Conservation (phyloP, 2,329 filamentous ascomycete genomes). For the Ceratocystis alfenasii region DNA sequence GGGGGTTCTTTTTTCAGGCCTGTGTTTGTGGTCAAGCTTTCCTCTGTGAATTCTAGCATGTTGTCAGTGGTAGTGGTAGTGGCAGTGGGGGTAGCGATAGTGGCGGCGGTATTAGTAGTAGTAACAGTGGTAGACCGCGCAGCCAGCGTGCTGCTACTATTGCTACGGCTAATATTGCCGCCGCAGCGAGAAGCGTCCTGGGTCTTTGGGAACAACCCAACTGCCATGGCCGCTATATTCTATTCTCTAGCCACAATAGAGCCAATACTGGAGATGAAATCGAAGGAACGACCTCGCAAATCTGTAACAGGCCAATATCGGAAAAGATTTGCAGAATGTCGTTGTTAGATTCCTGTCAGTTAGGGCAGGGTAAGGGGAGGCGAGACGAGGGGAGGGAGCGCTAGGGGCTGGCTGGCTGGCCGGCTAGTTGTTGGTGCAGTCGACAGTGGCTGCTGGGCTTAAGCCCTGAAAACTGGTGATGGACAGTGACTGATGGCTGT, state of each 20-base stretch:
- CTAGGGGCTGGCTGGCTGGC: neutral
- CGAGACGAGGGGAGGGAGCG: neutral
- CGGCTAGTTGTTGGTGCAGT: neutral
- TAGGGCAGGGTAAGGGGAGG: neutral
- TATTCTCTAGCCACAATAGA: neutral
- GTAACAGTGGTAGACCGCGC: neutral
- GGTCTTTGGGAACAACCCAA: too few relatives aligned
- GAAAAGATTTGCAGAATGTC: conserved; percentile 7
- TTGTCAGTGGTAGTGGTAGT: too few relatives aligned
- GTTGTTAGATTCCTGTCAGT: neutral
- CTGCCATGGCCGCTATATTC: neutral
- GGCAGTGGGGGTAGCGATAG: neutral
- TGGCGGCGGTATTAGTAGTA: neutral
- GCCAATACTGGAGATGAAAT: neutral
- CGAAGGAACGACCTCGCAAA: neutral
- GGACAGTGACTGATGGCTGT: neutral
- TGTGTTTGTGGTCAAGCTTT: neutral
- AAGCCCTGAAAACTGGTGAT: neutral
- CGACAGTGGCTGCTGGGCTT: neutral
- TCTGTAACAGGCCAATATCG: conserved; percentile 3
- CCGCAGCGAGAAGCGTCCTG: neutral
- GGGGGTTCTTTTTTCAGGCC: neutral
- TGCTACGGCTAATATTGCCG: neutral
- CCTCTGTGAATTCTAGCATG: neutral
- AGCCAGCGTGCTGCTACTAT: neutral